A percentile compares a stretch with the other conserved stretches of the same genome.
These are phyloP conservation scores for Penicillium egyptiacum DNA, from an alignment of 495 filamentous ascomycete species.

Conservation along the genomic window DNA sequence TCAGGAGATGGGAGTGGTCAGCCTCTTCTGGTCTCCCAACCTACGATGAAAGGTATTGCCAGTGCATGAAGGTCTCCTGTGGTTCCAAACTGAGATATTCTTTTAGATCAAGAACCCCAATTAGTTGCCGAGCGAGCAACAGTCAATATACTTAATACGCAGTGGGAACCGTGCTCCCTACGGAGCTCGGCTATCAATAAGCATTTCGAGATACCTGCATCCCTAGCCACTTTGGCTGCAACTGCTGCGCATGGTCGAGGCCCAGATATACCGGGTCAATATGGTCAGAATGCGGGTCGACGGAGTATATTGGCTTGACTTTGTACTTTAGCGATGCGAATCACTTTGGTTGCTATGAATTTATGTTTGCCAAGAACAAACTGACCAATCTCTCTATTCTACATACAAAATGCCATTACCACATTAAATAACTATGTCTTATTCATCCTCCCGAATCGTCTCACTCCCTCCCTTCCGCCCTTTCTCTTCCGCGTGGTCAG, in stretches of 20 bases:
- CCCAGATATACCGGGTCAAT: neutral
- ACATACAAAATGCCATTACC: neutral
- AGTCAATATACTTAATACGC: constrained; percentile 27
- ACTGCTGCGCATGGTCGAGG: neutral
- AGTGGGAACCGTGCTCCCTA: constrained; percentile 10
- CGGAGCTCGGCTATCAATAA: constrained; percentile 18
- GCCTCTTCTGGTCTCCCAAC: constrained; percentile 13
- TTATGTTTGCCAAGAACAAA: neutral
- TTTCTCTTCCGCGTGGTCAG: constrained; percentile 10
- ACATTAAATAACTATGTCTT: neutral
- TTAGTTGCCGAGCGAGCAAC: constrained; percentile 16
- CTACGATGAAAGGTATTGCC: constrained; percentile 15
- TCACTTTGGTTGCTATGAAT: neutral
- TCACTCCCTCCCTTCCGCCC: constrained; percentile 2
- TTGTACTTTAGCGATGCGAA: neutral
- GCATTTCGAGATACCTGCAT: constrained; percentile 28
- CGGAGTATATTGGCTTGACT: constrained; percentile 5
- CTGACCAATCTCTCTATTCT: neutral
- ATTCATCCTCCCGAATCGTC: constrained; percentile 20
- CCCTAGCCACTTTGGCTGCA: neutral
- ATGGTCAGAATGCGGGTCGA: neutral
- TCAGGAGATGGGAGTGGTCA: constrained; percentile 19
- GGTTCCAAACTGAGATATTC: constrained; percentile 1
- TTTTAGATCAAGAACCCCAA: constrained; percentile 5
- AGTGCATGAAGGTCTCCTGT: neutral